Evolutionary conservation across 192 early-diverging fungal genomes (phyloP), one percentile per base, ranked within the genome.

Genomic region (Entomortierella chlamydospora): DNA sequence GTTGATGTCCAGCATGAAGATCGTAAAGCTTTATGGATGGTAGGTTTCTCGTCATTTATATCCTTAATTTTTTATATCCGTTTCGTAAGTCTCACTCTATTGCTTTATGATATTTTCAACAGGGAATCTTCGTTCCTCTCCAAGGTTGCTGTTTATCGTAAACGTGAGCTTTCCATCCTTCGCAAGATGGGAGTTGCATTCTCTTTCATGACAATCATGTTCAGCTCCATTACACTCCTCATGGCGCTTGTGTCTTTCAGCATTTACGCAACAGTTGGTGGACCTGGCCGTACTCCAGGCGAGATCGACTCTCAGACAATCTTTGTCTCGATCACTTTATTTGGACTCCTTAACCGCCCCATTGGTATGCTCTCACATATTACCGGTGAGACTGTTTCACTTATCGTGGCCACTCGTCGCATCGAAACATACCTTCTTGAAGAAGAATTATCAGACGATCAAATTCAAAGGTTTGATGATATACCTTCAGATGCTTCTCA

Each of bases 21-120:
- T 82, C 34, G 81, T 82, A 37, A 73, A 73, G 60, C 50, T 82
- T 6, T 70, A 82, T 18, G 81, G 72, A 8, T 82, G 81, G 81
- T 69, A 68, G n/a, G n/a, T n/a, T n/a, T n/a, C n/a, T n/a, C n/a
- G n/a, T n/a, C n/a, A n/a, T n/a, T n/a, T 31, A 15, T 6, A 26
- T 34, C 22, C 4, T 25, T 22, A 5, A 1, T 43, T 23, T 49
- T 29, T 28, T 34, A 17, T 47, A 33, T 34, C 11, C 6, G 11
- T 39, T 39, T 39, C 8, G 8, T n/a, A 13, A 43, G 2, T 13
- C 12, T 47, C 23, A 30, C n/a, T 43, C 12, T n/a, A 18, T 43
- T n/a, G 17, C 5, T 43, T 60, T 22, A 5, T 60, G 42, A 1
- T 43, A 31, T 26, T 62, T 49, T 43, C 25, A 20, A 18, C 20